phyloP scores from a whole-genome alignment of 345 rosid species.

The Xanthoceras sorbifolium region DNA sequence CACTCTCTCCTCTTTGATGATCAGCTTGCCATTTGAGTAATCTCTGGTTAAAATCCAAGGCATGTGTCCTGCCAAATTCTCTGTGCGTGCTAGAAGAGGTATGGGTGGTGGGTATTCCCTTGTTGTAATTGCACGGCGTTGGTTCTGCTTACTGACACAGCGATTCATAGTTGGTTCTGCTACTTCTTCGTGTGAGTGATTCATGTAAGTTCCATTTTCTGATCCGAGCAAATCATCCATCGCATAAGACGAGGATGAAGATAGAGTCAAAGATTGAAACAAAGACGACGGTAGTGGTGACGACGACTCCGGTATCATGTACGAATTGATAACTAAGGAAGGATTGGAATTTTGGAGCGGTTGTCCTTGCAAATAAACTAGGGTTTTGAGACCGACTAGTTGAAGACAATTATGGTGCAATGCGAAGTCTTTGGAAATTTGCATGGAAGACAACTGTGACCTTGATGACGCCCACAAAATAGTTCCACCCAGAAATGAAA shows the following conservation, averaged over 20 bases:
- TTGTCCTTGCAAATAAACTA: conserved; percentile 15
- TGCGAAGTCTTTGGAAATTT: conserved; percentile 8
- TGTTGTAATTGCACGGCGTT: not conserved
- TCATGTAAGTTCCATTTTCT: conserved; percentile 41
- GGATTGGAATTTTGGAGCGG: conserved; percentile 6
- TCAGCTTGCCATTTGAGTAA: conserved; percentile 46
- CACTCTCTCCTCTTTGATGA: conserved; percentile 46
- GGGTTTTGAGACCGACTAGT: conserved; percentile 37
- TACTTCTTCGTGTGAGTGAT: not conserved
- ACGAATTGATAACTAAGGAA: conserved; percentile 22
- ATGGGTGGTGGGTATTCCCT: conserved; percentile 50
- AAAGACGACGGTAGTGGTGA: not conserved
- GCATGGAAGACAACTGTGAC: conserved; percentile 19
- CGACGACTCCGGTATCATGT: conserved; percentile 10
- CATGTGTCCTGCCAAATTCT: conserved; percentile 39
- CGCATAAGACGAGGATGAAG: conserved; percentile 25
- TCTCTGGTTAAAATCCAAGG: conserved; percentile 46
- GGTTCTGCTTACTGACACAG: not conserved
- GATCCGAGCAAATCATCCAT: conserved; percentile 43
- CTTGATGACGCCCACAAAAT: conserved; percentile 16
- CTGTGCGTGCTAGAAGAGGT: conserved; percentile 43
- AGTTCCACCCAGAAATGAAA: conserved; percentile 26
- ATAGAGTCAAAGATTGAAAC: conserved; percentile 13
- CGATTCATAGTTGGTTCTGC: not conserved
- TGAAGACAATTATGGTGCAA: not conserved